Base-by-base conservation (phyloP, 2,329 filamentous ascomycete genomes). In the Sporothrix phasma region DNA sequence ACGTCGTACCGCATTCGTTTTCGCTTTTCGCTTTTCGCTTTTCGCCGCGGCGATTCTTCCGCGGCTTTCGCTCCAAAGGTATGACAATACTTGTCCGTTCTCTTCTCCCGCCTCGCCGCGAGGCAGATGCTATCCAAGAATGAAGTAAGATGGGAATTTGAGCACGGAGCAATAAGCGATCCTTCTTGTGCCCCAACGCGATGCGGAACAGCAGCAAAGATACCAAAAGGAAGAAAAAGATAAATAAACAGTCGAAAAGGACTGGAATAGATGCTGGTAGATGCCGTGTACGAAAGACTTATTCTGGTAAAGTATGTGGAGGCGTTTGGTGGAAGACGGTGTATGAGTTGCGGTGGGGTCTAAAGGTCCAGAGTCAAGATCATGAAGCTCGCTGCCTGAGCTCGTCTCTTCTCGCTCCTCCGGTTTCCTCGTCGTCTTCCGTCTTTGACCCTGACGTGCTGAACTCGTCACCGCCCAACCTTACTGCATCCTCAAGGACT, bases 401-500 rank as follows among this genome's bases (percentile, higher is more conserved):
- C 26, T n/a, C 6, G n/a, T 19, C 11, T 11, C n/a, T 34, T 34
- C 17, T 10, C 6, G 10, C n/a, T 17, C 22, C 43, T 46, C n/a
- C 19, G 11, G 34, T 22, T n/a, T 34, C 49, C 49, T 17, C 7
- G 4, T 3, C 29, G 51, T 51, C 46, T 49, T 58, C 29, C 19
- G 31, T 53, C 51, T 63, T 43, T 11, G 15, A 11, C 15, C 34
- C n/a, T n/a, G n/a, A n/a, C n/a, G n/a, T n/a, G n/a, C n/a, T n/a
- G n/a, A n/a, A n/a, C n/a, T n/a, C 19, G 17, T 4, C 6, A n/a
- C 47, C 39, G 6, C 6, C 46, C 15, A 17, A 5, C n/a, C 31
- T 15, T 53, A 51, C 66, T 70, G 71, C 66, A 66, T 67, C 66
- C 77, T 71, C 17, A 78, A 78, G 39, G 78, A 79, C 65, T 75